Evolutionary conservation across 352 stramenopile species (phyloP).

Genomic region (Phytophthora macrochlamydospora): DNA sequence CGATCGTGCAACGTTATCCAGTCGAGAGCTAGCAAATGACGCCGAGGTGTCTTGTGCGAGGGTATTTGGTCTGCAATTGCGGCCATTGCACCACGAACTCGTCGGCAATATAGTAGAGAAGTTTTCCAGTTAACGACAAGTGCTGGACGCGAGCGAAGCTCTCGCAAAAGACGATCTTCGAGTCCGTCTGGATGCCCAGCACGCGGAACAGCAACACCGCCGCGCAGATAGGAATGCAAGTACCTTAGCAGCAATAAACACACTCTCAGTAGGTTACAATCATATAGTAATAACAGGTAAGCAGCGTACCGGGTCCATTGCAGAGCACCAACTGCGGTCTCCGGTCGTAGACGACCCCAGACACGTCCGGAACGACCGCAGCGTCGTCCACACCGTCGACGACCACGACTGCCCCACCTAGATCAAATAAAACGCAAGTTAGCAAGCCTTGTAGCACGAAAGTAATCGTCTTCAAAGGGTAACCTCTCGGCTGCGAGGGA

Average conservation of each 20-base stretch:
- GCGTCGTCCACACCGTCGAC: slow-evolving; percentile 89
- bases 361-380: slow-evolving; percentile 79
- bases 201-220: slow-evolving; percentile 87
- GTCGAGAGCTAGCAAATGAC: slow-evolving; percentile 72
- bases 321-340: slow-evolving; percentile 91
- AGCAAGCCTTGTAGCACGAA: neutral
- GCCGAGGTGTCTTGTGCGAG: slow-evolving; percentile 84
- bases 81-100: slow-evolving; percentile 96
- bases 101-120: slow-evolving; percentile 94
- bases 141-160: slow-evolving; percentile 93
- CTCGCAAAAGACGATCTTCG: slow-evolving; percentile 94
- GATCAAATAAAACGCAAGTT: slow-evolving; percentile 2
- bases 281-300: slow-evolving; percentile 6
- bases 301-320: slow-evolving; percentile 83
- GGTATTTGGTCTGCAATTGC: slow-evolving; percentile 86
- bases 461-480: neutral
- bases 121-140: slow-evolving; percentile 92
- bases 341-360: slow-evolving; percentile 73
- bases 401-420: slow-evolving; percentile 94
- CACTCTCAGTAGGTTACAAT: slow-evolving; percentile 14
- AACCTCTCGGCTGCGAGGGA: slow-evolving; percentile 93
- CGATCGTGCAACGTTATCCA: neutral
- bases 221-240: slow-evolving; percentile 93
- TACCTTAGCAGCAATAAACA: slow-evolving; percentile 55
- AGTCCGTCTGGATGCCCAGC: slow-evolving; percentile 62